Evolutionary conservation across 2,329 filamentous ascomycete species (phyloP).

Genomic region (Raffaelea ambrosiae): DNA sequence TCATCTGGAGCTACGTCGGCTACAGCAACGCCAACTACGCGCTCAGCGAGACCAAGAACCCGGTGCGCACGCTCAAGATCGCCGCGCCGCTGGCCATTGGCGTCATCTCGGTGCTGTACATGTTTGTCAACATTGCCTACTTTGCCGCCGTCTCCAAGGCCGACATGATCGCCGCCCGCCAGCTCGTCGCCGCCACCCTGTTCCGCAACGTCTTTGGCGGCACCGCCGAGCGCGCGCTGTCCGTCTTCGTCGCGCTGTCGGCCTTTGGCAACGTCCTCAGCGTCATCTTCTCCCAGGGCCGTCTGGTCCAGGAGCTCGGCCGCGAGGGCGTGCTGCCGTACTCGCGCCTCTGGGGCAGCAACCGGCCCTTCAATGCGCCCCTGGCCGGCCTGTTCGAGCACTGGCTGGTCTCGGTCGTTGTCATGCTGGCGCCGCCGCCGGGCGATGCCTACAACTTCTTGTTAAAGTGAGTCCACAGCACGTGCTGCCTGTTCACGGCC

Average conservation of each 20-base stretch:
- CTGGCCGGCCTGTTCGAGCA: conserved; percentile 54
- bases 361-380: conserved; percentile 54
- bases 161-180: conserved; percentile 41
- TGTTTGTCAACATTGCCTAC: conserved; percentile 60
- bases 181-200: conserved; percentile 44
- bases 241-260: conserved; percentile 58
- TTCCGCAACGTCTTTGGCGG: conserved; percentile 48
- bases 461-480: conserved; percentile 35
- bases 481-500: too few relatives aligned
- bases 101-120: conserved; percentile 52
- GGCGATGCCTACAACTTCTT: conserved; percentile 60
- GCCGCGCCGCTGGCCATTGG: conserved; percentile 54
- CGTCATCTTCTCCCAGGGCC: conserved; percentile 61
- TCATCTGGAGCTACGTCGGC: conserved; percentile 62
- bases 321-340: conserved; percentile 59
- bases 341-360: conserved; percentile 54
- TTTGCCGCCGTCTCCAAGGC: conserved; percentile 49
- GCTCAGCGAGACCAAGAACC: conserved; percentile 57
- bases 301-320: conserved; percentile 57
- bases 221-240: conserved; percentile 48
- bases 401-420: conserved; percentile 55
- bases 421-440: conserved; percentile 58
- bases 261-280: conserved; percentile 60
- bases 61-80: conserved; percentile 54
- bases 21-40: conserved; percentile 63